phyloP scores from a whole-genome alignment of 495 filamentous ascomycete genomes.

The Monascus purpureus region DNA sequence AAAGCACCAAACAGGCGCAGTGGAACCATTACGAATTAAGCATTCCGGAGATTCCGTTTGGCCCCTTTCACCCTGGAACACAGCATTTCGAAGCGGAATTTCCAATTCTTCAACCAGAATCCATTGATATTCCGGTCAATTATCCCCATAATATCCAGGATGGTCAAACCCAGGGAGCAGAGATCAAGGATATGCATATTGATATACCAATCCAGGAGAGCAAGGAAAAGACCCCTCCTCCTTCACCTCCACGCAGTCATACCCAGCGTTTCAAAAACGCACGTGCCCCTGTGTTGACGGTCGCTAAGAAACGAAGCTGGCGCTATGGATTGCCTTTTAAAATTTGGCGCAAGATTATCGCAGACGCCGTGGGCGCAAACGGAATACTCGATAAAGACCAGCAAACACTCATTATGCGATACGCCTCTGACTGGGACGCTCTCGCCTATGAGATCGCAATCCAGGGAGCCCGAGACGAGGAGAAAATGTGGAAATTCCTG shows the following conservation, averaged over 20 bases:
- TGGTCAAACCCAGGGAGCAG: background rate
- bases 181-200: background rate
- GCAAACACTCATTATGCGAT: slow-evolving; percentile 14
- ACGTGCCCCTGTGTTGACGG: background rate
- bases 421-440: slow-evolving; percentile 15
- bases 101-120: slow-evolving; percentile 3
- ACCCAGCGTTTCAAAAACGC: background rate
- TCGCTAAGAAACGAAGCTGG: slow-evolving; percentile 1
- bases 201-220: background rate
- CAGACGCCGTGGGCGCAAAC: slow-evolving; percentile 14
- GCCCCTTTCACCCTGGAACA: slow-evolving; percentile 8
- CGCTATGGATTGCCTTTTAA: slow-evolving; percentile 14
- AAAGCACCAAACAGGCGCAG: slow-evolving; percentile 2
- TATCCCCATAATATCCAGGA: background rate
- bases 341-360: slow-evolving; percentile 22
- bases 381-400: slow-evolving; percentile 19
- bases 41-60: background rate
- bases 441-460: slow-evolving; percentile 12
- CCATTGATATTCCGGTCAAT: background rate
- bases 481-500: slow-evolving; percentile 23
- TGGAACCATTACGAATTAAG: background rate
- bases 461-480: slow-evolving; percentile 12
- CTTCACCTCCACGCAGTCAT: background rate
- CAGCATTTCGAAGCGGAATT: slow-evolving; percentile 8
- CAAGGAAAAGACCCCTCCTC: background rate